A percentile compares a stretch with the other conserved stretches of the same genome.
Conservation (phyloP, 2,329 filamentous ascomycete genomes). For the Talaromyces atroroseus region DNA sequence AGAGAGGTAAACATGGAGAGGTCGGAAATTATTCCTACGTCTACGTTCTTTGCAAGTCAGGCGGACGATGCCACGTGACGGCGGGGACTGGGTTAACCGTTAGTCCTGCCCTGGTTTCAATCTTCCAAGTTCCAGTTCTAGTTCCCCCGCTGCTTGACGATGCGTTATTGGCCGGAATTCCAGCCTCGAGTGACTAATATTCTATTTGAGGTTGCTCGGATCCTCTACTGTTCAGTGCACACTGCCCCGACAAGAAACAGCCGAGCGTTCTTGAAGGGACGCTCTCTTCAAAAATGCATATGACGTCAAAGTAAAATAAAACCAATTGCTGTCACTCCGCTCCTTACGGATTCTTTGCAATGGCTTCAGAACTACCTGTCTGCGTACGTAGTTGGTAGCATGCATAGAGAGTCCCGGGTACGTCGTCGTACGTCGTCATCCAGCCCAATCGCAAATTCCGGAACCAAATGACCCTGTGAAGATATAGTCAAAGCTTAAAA, state of each 20-base stretch:
- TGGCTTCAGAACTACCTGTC: background rate
- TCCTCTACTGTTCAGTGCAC: background rate
- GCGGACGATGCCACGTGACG: conserved; percentile 4
- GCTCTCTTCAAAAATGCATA: background rate
- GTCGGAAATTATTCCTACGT: background rate
- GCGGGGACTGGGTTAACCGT: conserved; percentile 11
- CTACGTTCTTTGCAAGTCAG: background rate
- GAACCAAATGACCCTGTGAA: background rate
- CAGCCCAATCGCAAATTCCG: background rate
- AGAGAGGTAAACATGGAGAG: background rate
- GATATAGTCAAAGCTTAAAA: too few species aligned
- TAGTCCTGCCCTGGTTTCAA: background rate
- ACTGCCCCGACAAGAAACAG: too few species aligned
- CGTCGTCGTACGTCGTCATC: background rate
- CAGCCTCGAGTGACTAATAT: background rate
- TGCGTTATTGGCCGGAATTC: conserved; percentile 15
- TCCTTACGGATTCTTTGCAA: background rate
- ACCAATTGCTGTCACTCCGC: background rate
- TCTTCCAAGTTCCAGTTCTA: background rate
- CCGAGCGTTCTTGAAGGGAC: background rate
- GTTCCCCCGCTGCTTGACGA: background rate
- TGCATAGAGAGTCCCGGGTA: too few species aligned
- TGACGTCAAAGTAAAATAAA: background rate
- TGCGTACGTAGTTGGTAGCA: too few species aligned
- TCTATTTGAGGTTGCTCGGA: background rate